These are phyloP conservation scores for Candida takata DNA, from an alignment of 805 yeast species.

Conservation along the genomic window DNA sequence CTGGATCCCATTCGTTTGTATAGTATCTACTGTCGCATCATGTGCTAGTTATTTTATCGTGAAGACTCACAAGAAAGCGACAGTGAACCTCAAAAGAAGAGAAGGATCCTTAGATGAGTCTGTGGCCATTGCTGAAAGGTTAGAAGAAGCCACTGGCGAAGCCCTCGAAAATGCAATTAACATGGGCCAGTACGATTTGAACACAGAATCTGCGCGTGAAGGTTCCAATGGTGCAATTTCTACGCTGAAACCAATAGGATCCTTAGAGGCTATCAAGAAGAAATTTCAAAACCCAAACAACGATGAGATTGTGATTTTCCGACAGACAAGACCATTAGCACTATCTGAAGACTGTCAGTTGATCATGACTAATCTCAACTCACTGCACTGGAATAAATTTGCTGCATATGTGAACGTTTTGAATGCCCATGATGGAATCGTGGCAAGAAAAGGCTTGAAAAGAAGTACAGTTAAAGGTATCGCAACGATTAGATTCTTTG, in stretches of 20 bases:
- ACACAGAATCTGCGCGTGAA: slow-evolving; percentile 13
- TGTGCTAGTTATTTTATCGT: slow-evolving; percentile 35
- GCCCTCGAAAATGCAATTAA: slow-evolving; percentile 22
- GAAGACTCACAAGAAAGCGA: slow-evolving; percentile 24
- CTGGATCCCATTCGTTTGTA: slow-evolving; percentile 43
- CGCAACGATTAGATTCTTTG: slow-evolving; percentile 46
- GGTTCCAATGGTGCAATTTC: not conserved
- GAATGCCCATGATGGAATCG: slow-evolving; percentile 84
- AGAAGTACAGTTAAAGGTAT: slow-evolving; percentile 44
- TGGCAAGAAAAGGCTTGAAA: slow-evolving; percentile 62
- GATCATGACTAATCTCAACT: slow-evolving; percentile 51
- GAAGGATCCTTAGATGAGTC: not conserved
- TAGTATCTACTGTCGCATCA: slow-evolving; percentile 26
- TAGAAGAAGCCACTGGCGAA: slow-evolving; percentile 22
- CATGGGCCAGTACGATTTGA: slow-evolving; percentile 14
- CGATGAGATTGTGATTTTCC: slow-evolving; percentile 16
- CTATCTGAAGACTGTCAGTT: slow-evolving; percentile 30
- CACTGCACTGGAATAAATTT: slow-evolving; percentile 67
- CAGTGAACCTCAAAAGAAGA: slow-evolving; percentile 9
- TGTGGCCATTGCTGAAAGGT: slow-evolving; percentile 8
- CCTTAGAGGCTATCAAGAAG: not conserved
- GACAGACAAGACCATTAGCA: slow-evolving; percentile 22
- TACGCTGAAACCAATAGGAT: not conserved
- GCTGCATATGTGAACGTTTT: slow-evolving; percentile 64
- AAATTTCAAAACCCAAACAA: slow-evolving; percentile 9